Base-by-base conservation (phyloP, 768 basidiomycete genomes). In the Mycena maculata region DNA sequence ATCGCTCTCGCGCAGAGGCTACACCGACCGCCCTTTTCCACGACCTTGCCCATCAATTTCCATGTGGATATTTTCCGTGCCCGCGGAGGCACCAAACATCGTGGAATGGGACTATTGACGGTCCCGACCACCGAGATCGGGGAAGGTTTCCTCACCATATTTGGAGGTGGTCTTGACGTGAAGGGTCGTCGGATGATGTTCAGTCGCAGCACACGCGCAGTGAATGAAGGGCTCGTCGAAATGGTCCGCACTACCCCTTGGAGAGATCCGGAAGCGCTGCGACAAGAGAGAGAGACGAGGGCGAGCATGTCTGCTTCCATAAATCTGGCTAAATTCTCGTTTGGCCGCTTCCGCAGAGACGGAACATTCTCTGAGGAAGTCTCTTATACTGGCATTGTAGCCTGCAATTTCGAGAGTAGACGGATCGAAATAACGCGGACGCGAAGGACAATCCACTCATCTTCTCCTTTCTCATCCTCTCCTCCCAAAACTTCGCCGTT, bases 321-420 rank as follows among this genome's bases (percentile, higher is more conserved):
- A 38, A 22, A 16, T 1, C 76, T 81, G 31, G 44, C 39, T 4
- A 68, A 67, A 11, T 81, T 73, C 36, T 73, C 74, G 9, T 81
- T 82, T 16, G 81, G 81, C 1, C 82, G 75, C 15, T 79, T 82
- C 54, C 77, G 76, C 39, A 7, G 50, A 10, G 79, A 83, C 33
- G 77, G 76, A 1, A 67, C 74, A 2, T 82, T 82, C 64, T 77
- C 79, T 22, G 65, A 76, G 12, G 80, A 82, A 61, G 70, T 74
- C 8, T 56, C 67, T 20, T 71, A 65, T 22, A 47, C 63, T 42
- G 80, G 79, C 48, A 68, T 73, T 33, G 74, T 83, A 66, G 74
- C 79, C 65, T 82, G 81, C 71, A 78, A 83, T 70, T 60, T 80
- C 52, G 77, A 79, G 50, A 74, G 66, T 15, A 75, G 66, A 41